Evolutionary conservation across 73 alveolate species (phyloP).

Genomic region (Blepharisma stoltei): DNA sequence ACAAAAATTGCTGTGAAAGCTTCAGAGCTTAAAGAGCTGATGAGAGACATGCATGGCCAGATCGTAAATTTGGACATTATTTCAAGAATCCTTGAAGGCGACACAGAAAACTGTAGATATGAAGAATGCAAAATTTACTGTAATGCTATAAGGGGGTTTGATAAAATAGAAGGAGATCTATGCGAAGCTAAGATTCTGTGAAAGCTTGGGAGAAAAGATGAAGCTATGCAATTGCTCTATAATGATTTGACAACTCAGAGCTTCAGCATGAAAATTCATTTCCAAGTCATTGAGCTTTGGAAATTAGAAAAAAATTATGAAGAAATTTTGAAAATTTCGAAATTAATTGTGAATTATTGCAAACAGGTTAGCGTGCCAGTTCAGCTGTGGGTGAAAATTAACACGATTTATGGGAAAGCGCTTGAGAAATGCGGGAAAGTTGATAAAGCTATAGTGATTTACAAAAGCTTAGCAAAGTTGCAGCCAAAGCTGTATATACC

Average conservation of each 20-base stretch:
- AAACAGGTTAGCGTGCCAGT: neutral
- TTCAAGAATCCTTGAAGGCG: neutral
- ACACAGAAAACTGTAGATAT: neutral
- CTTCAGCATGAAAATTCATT: conserved; percentile 4
- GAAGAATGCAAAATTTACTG: conserved; percentile 26
- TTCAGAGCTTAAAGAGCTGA: neutral
- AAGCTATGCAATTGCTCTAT: neutral
- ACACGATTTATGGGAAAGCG: neutral
- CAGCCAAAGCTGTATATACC: neutral
- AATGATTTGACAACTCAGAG: neutral
- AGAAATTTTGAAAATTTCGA: neutral
- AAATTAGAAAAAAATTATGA: neutral
- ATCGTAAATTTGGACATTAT: neutral
- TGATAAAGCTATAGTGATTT: neutral
- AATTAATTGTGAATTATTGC: neutral
- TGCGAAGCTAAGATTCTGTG: neutral
- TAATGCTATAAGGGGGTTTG: neutral
- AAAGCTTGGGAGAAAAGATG: neutral
- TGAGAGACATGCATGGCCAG: neutral
- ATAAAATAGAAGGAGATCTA: conserved; percentile 9
- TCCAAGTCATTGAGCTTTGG: neutral
- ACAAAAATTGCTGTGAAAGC: neutral
- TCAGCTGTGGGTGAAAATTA: neutral
- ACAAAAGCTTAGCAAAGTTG: neutral
- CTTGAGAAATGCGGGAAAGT: neutral